Evolutionary conservation across 2,329 filamentous ascomycete genomes (phyloP), one percentile per base, ranked within the genome.

Genomic region (Xylaria multiplex): DNA sequence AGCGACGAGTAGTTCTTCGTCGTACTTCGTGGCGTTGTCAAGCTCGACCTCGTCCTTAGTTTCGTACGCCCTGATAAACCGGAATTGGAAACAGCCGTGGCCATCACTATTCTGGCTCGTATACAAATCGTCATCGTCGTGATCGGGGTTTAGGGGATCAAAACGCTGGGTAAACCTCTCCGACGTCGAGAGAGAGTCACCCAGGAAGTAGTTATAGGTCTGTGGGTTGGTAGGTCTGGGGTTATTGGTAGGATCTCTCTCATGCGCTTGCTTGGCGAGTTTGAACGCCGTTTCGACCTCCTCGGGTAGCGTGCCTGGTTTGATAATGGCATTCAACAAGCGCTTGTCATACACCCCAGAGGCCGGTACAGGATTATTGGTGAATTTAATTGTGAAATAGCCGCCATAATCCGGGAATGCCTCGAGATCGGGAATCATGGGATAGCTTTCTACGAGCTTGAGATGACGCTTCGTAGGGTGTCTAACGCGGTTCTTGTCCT

Each of bases 401-500:
- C 88, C 88, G 61, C 89, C 89, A 2, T 86, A 87, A 76, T 91
- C 89, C 54, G 89, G 88, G 80, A 90, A 90, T n/a, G 88, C 86
- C 66, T 90, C 86, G 48, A 89, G 82, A 72, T 91, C 89, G 6
- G 89, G 89, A 19, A 91, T 77, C 45, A 91, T 78, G 32, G 88
- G 88, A 66, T 84, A 85, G 19, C 86, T 85, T 49, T 89, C 86
- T 16, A 89, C 82, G 3, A 90, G 79, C 72, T 84, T 85, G 66
- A 90, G 77, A 69, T 86, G 79, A 71, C 81, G 84, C 78, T 88
- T 89, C 54, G 82, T 83, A 4, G 86, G 88, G 73, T 90, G 88
- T 71, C 82, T 85, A 68, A 89, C 80, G 46, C 82, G 81, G 68
- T 78, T 82, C 68, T 81, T 81, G 68, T 88, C 84, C 75, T 84